These are phyloP conservation scores for Syncephalis plumigaleata DNA, from an alignment of 371 early-diverging fungal genomes.

Conservation along the genomic window DNA sequence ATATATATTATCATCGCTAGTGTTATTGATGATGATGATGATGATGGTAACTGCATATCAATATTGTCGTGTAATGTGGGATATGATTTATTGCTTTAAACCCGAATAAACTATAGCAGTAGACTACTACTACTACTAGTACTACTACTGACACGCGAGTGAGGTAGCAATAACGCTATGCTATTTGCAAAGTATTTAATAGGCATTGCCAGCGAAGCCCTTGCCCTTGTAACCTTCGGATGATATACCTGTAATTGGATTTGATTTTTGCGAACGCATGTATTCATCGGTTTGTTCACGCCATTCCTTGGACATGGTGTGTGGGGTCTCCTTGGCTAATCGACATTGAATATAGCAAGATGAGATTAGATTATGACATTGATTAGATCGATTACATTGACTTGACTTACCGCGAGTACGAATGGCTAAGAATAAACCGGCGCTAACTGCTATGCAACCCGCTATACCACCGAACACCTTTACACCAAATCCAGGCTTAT, in stretches of 20 bases:
- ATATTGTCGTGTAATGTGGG: too few species aligned
- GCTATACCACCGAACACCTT: constrained; percentile 56
- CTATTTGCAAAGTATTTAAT: constrained; percentile 11
- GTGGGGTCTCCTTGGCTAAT: constrained; percentile 27
- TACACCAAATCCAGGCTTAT: constrained; percentile 47
- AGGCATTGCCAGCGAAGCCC: constrained; percentile 22
- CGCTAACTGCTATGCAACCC: constrained; percentile 33
- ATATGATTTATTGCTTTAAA: too few species aligned
- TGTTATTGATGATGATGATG: too few species aligned
- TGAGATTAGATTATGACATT: constrained; percentile 1
- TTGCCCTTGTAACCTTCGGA: constrained; percentile 70
- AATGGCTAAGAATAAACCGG: constrained; percentile 45
- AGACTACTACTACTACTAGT: background rate
- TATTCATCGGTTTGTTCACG: constrained; percentile 73
- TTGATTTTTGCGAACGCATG: constrained; percentile 65
- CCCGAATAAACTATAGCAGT: background rate
- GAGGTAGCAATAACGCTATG: too few species aligned
- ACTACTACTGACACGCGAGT: too few species aligned
- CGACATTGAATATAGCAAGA: constrained; percentile 17
- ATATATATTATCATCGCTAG: too few species aligned
- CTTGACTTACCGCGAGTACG: constrained; percentile 45
- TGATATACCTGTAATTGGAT: constrained; percentile 79
- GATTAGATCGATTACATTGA: background rate
- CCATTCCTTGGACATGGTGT: constrained; percentile 82
- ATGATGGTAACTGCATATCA: too few species aligned